Evolutionary conservation across 352 stramenopile species (phyloP), one percentile per base, ranked within the genome.

Genomic region (Pythium guiyangense): DNA sequence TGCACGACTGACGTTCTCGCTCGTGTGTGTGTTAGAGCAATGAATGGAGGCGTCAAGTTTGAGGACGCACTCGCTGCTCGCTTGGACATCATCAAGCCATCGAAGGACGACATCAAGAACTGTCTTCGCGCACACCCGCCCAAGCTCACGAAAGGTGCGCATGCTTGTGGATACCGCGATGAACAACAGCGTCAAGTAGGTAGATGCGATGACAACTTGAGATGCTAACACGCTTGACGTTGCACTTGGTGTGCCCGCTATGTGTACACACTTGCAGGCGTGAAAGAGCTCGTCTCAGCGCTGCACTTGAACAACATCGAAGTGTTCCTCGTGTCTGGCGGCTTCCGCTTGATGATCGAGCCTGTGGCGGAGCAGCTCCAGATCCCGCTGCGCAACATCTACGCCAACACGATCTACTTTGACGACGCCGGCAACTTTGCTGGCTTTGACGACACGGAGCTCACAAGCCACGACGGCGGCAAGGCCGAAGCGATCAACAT

Each of bases 321-420:
- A 52, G 95, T 99, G 20, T 99, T 98, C 79, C 76, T 99, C 22
- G 96, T 99, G 18, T 98, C 90, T 8, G 97, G 97, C 44, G 97
- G 97, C 56, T 99, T 99, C 60, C 88, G 96, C 2, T 74, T 98
- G 57, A 99, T 99, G 97, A 99, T 99, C 73, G 89, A 98, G 63
- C 97, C 97, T 0, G 84, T 99, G 0, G 96, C 96, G 17, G 73
- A 94, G 62, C 58, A 84, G 50, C 66, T 98, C 65, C 69, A 70
- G 52, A 78, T 97, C 67, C 74, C 90, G 58, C 60, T 88, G 76
- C 74, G 75, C 43, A 96, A 97, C 66, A 98, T 99, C 61, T 98
- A 98, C 72, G 97, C 97, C 52, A 99, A 99, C 81, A 98, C 92
- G 15, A 94, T 99, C 52, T 82, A 97, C 50, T 99, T 99, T 67